Evolutionary conservation across 345 rosid species (phyloP).

Genomic region (Clarkia xantiana): DNA sequence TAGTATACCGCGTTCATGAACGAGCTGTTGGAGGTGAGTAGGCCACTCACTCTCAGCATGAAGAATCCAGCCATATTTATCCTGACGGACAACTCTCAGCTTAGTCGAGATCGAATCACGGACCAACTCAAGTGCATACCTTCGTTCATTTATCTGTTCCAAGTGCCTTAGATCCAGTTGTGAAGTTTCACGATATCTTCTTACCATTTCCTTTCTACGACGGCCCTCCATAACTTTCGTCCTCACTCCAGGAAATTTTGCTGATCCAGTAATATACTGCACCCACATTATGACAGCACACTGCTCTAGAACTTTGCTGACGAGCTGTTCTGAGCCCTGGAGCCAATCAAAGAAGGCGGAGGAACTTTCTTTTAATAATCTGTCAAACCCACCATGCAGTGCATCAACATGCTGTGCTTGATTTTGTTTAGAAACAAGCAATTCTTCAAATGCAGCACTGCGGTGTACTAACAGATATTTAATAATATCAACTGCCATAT

Average conservation of each 20-base stretch:
- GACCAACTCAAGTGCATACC: slow-evolving; percentile 85
- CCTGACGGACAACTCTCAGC: slow-evolving; percentile 96
- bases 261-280: slow-evolving; percentile 83
- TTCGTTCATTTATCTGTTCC: slow-evolving; percentile 91
- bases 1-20: slow-evolving; percentile 92
- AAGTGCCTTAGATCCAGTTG: slow-evolving; percentile 75
- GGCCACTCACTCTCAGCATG: slow-evolving; percentile 99
- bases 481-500: slow-evolving; percentile 69
- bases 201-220: slow-evolving; percentile 85
- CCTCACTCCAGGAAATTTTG: slow-evolving; percentile 93
- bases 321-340: slow-evolving; percentile 56
- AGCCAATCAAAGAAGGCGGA: slow-evolving; percentile 78
- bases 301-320: slow-evolving; percentile 84
- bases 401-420: slow-evolving; percentile 75
- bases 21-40: slow-evolving; percentile 88
- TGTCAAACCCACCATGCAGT: slow-evolving; percentile 92
- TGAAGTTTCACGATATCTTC: slow-evolving; percentile 65
- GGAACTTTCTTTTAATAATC: slow-evolving; percentile 63
- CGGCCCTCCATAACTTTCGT: slow-evolving; percentile 88
- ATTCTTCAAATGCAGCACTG: slow-evolving; percentile 72
- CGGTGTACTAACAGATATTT: slow-evolving; percentile 82
- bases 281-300: slow-evolving; percentile 96
- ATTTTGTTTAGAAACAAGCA: slow-evolving; percentile 76
- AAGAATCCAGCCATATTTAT: slow-evolving; percentile 99
- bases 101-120: slow-evolving; percentile 98